These are phyloP conservation scores for Danielia oregonensis DNA, from an alignment of 805 yeast genomes.

Conservation along the genomic window DNA sequence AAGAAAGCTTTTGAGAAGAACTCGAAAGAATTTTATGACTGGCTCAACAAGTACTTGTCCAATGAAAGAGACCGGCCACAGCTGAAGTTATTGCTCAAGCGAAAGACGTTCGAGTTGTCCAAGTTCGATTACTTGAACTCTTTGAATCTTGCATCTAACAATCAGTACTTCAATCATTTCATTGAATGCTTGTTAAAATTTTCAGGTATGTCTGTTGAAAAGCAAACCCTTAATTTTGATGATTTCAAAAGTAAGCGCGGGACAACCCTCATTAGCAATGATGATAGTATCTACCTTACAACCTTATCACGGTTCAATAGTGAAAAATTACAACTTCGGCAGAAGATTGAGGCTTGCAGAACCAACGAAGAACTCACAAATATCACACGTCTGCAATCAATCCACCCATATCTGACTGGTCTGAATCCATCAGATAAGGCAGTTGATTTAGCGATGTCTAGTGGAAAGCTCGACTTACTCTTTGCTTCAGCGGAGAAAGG, in stretches of 20 bases:
- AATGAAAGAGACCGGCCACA: constrained; percentile 43
- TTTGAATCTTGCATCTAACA: constrained; percentile 33
- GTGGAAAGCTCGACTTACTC: background rate
- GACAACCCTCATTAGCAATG: constrained; percentile 16
- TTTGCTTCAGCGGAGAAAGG: constrained; percentile 1
- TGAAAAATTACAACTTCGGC: constrained; percentile 38
- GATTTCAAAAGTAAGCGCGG: constrained; percentile 11
- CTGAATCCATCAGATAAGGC: too few species aligned
- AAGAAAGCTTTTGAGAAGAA: constrained; percentile 36
- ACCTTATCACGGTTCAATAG: constrained; percentile 37
- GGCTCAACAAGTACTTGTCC: constrained; percentile 42
- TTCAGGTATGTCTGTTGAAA: constrained; percentile 17
- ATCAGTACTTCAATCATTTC: constrained; percentile 38
- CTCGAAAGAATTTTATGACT: constrained; percentile 40
- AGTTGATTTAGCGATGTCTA: background rate
- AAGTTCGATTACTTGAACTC: constrained; percentile 46
- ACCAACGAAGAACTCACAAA: constrained; percentile 39
- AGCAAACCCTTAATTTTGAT: constrained; percentile 7
- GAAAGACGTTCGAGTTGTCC: constrained; percentile 39
- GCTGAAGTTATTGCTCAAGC: constrained; percentile 32
- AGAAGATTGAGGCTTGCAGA: constrained; percentile 36
- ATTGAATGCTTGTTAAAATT: constrained; percentile 36
- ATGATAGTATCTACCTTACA: constrained; percentile 30
- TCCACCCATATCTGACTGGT: constrained; percentile 11
- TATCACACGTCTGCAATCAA: constrained; percentile 24